Percentiles rank a stretch among this genome's conserved stretches.
Evolutionary conservation across 2,329 filamentous ascomycete species (phyloP).

Genomic region (Beauveria scarabaeidicola): DNA sequence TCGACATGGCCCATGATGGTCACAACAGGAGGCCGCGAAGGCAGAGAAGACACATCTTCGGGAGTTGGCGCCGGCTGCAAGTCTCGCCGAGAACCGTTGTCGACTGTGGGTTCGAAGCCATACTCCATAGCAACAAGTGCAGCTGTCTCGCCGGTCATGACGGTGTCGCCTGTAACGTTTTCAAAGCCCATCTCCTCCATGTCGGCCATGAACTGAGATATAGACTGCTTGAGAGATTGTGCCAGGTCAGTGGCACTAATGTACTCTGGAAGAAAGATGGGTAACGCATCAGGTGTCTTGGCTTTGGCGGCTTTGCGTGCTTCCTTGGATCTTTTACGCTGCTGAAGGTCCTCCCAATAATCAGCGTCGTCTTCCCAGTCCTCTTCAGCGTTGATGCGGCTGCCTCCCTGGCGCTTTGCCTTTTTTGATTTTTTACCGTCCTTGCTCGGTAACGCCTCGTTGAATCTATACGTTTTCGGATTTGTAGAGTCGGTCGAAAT

Average conservation of each 20-base stretch:
- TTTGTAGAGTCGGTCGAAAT: not conserved
- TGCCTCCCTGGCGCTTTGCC: not conserved
- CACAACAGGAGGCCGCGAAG: constrained; percentile 78
- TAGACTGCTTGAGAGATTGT: constrained; percentile 60
- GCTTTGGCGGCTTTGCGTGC: constrained; percentile 31
- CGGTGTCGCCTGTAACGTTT: constrained; percentile 69
- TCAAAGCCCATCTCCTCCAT: constrained; percentile 85
- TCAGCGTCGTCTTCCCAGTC: constrained; percentile 32
- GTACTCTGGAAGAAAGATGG: constrained; percentile 77
- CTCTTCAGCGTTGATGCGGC: constrained; percentile 17
- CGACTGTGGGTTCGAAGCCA: constrained; percentile 77
- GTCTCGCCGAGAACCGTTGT: constrained; percentile 58
- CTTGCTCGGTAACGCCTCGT: not conserved
- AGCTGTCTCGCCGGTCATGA: constrained; percentile 85
- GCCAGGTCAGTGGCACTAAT: constrained; percentile 84
- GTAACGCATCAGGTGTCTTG: constrained; percentile 37
- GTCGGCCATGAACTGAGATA: constrained; percentile 63
- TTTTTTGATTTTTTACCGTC: constrained; percentile 8
- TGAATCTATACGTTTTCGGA: not conserved
- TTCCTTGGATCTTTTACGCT: constrained; percentile 34
- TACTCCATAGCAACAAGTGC: constrained; percentile 87
- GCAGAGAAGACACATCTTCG: constrained; percentile 59
- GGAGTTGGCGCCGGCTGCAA: constrained; percentile 60
- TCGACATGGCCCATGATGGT: constrained; percentile 99
- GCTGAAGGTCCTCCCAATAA: constrained; percentile 30